Base-by-base conservation (phyloP, 768 basidiomycete genomes). In the Suillus fuscotomentosus region DNA sequence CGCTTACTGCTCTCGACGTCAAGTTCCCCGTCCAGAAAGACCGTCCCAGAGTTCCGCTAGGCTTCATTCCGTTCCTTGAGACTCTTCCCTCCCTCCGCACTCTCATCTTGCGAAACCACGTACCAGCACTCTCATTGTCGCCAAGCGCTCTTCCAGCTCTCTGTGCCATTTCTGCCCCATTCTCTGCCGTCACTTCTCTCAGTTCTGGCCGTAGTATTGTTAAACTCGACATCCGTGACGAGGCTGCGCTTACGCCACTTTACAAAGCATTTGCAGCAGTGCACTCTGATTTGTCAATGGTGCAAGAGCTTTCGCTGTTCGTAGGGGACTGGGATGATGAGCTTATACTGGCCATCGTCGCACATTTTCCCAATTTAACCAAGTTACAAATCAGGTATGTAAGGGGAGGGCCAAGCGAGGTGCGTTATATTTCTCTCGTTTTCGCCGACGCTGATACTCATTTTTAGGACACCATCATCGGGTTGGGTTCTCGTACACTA, bases 271-370 rank as follows among this genome's bases (percentile, higher is more conserved):
- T 74, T 6, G 15, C 13, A 27, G 22, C 24, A 57, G 38, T 57
- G 14, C 56, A 41, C 14, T 39, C 39, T 10, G 14, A 41, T 24
- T 39, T 57, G 24, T 57, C 22, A 24, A 71, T 63, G 20, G 72
- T 75, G 11, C 65, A 74, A 24, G 75, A 76, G 24, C 67, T 77
- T 15, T 70, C 80, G 36, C 69, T 78, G 11, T 77, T 81, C 51
- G 65, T 77, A n/a, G 72, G 77, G 43, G 71, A 71, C 60, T 84
- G 83, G 83, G 82, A 83, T 63, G 74, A 80, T 48, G 82, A 84
- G 66, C 75, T 83, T 9, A 67, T 84, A 22, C 76, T 80, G 45
- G 81, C 81, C 6, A 67, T 82, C 27, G 73, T 74, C n/a, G 70
- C 73, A 53, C 74, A 81, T 45, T 81, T 83, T 63, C 65, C 62